Conservation (phyloP, 148 eudicot genomes). For the Fagopyrum tataricum region DNA sequence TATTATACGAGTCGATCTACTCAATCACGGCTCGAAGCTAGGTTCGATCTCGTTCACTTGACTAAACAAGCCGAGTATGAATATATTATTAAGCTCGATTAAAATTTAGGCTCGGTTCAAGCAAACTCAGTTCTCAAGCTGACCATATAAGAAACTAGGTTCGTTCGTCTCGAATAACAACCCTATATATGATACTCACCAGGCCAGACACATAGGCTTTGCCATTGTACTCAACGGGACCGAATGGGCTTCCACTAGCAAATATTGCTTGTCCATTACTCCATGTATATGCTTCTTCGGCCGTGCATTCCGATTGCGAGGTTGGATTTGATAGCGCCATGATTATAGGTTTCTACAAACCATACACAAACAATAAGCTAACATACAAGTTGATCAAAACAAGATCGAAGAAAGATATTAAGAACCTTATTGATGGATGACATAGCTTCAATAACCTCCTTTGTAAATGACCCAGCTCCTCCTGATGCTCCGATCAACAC, state of each 20-base stretch:
- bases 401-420: background rate
- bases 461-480: conserved; percentile 68
- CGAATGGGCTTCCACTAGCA: conserved; percentile 91
- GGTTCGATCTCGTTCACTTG: too few species aligned
- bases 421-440: conserved; percentile 63
- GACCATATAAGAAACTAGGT: too few species aligned
- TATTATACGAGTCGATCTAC: too few species aligned
- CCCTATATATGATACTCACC: conserved; percentile 25
- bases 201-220: conserved; percentile 65
- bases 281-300: conserved; percentile 88
- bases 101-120: too few species aligned
- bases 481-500: conserved; percentile 80
- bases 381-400: too few species aligned
- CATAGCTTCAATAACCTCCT: conserved; percentile 82
- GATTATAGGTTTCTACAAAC: conserved; percentile 71
- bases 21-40: too few species aligned
- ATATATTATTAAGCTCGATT: too few species aligned
- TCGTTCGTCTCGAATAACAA: too few species aligned
- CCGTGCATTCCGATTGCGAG: conserved; percentile 91
- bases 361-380: background rate
- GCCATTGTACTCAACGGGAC: conserved; percentile 63
- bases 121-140: too few species aligned
- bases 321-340: conserved; percentile 94
- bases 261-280: conserved; percentile 76
- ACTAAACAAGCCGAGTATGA: too few species aligned